Base-by-base conservation (phyloP, 2,329 filamentous ascomycete genomes). In the Exutisphaerella laricina region DNA sequence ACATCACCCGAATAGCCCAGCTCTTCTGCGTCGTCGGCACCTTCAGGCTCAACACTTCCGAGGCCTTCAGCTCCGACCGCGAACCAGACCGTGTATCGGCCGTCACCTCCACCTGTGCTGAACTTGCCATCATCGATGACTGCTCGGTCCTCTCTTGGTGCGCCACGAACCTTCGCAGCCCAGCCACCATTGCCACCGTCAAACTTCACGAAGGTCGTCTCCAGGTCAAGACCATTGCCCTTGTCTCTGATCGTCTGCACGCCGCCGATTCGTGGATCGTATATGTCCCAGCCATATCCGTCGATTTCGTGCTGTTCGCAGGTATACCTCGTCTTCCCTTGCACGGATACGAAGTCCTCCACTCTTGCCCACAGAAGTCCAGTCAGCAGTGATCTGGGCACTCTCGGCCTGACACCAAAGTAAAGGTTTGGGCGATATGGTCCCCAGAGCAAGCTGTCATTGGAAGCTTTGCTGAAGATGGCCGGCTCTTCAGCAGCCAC, bases 221-320 rank as follows among this genome's bases (percentile, higher is more conserved):
- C 94, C 50, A 98, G 77, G 67, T 97, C 89, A 53, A 98, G 77
- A 44, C 78, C 78, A 67, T 98, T 98, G 36, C 79, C 84, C 41
- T 82, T 81, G 64, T 98, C 92, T 61, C 94, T 88, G 46, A 98
- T 90, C 1, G 85, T 85, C 67, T 98, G 88, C 16, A 85, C 75
- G 43, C 92, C 92, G 49, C 92, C 92, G 43, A 76, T 84, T 45
- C 92, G 78, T 16, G 88, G 82, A 66, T 98, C 92, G 65, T 94
- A 98, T 63, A 94, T 87, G 58, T 97, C 89, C 92, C 92, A 98
- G 49, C 92, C 92, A 65, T 98, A 98, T 43, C 90, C 90, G 35
- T 80, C 84, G 77, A 98, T 94, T 63, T 94, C 88, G 64, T 92
- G 79, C 65, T 98, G 92, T 66, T 97, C 92, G 68, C 92, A 98